Conservation (phyloP, 345 rosid genomes). For the Nasturtium officinale region DNA sequence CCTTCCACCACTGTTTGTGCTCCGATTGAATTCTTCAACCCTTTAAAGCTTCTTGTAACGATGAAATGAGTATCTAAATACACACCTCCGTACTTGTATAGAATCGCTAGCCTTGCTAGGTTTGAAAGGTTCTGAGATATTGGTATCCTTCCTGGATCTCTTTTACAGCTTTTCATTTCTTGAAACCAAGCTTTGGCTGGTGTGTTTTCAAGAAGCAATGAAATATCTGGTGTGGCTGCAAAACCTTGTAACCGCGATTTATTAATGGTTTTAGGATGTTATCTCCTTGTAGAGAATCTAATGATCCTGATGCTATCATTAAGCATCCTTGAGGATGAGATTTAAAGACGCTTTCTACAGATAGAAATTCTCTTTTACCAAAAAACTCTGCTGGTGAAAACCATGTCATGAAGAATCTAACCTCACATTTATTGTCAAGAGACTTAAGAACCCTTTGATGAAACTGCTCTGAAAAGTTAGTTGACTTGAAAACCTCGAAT, state of each 20-base stretch:
- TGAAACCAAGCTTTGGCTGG: conserved; percentile 74
- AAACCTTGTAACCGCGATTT: conserved; percentile 53
- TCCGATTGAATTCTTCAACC: conserved; percentile 67
- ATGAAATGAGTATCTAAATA: conserved; percentile 78
- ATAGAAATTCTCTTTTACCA: conserved; percentile 58
- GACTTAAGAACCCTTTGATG: conserved; percentile 56
- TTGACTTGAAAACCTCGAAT: conserved; percentile 57
- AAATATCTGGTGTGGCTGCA: conserved; percentile 66
- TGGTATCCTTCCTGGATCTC: conserved; percentile 79
- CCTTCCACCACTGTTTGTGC: conserved; percentile 62
- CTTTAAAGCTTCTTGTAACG: conserved; percentile 57
- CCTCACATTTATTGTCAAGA: conserved; percentile 53
- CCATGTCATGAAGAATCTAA: conserved; percentile 85
- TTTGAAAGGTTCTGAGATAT: conserved; percentile 75
- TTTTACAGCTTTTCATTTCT: conserved; percentile 58
- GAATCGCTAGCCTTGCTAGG: conserved; percentile 62
- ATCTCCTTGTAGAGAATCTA: conserved; percentile 62
- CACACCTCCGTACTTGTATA: conserved; percentile 78
- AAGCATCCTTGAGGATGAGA: conserved; percentile 67
- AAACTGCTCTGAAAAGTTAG: conserved; percentile 50
- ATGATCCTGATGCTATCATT: conserved; percentile 62
- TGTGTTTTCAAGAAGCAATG: conserved; percentile 59
- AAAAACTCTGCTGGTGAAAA: conserved; percentile 59
- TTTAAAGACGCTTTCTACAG: conserved; percentile 65
- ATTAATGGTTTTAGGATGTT: conserved; percentile 57